These are phyloP conservation scores for Chlorophyllum brunneum DNA, from an alignment of 768 basidiomycete species.

Conservation along the genomic window DNA sequence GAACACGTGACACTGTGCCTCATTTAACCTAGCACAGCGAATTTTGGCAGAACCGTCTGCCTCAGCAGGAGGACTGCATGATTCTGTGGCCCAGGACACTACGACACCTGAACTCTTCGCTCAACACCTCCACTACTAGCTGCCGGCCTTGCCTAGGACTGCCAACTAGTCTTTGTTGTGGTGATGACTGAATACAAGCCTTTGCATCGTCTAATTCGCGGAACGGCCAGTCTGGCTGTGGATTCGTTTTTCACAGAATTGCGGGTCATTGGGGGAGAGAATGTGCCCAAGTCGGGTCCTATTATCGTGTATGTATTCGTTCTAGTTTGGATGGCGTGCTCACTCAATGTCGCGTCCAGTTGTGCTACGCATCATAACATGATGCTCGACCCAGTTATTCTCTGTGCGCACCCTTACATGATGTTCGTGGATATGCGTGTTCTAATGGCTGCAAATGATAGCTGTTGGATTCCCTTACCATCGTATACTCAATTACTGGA, in stretches of 20 bases:
- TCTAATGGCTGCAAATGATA: conserved; percentile 23
- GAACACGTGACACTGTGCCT: neutral
- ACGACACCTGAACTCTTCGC: neutral
- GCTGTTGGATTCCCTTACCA: conserved; percentile 80
- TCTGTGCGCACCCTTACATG: conserved; percentile 52
- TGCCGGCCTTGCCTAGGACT: too few species aligned
- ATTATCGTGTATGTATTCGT: conserved; percentile 76
- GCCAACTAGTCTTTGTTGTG: conserved; percentile 14
- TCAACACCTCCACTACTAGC: neutral
- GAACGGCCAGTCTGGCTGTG: conserved; percentile 68
- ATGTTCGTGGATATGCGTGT: neutral
- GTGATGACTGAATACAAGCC: conserved; percentile 35
- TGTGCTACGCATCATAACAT: conserved; percentile 78
- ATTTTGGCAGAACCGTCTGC: conserved; percentile 1
- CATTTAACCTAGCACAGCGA: neutral
- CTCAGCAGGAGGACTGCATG: conserved; percentile 3
- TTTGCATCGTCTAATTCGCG: conserved; percentile 69
- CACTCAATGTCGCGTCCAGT: conserved; percentile 15
- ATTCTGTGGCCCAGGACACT: too few species aligned
- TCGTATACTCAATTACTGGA: conserved; percentile 88
- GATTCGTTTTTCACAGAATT: conserved; percentile 88
- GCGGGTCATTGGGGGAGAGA: conserved; percentile 81
- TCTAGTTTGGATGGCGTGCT: neutral
- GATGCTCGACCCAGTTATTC: conserved; percentile 84
- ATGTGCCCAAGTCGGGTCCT: conserved; percentile 85